Conservation (phyloP, 306 rosid genomes). For the Mucuna pruriens region DNA sequence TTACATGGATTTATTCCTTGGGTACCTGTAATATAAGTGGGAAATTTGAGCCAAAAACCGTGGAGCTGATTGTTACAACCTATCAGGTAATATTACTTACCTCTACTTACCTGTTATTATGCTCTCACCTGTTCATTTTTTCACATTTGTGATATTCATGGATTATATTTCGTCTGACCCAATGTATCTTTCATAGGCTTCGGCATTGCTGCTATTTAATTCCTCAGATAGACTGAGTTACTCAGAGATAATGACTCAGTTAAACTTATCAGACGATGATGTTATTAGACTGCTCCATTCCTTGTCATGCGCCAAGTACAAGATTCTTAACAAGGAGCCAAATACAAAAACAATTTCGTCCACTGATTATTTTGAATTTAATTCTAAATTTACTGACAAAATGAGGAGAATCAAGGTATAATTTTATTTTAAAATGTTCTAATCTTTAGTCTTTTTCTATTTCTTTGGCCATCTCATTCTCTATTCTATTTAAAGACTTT, state of each 20-base stretch:
- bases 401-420: slow-evolving; percentile 94
- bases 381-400: slow-evolving; percentile 85
- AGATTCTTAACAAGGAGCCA: slow-evolving; percentile 87
- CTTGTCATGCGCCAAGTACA: slow-evolving; percentile 93
- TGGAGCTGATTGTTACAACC: slow-evolving; percentile 93
- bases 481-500: slow-evolving; percentile 1
- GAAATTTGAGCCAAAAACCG: slow-evolving; percentile 77
- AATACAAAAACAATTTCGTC: slow-evolving; percentile 66
- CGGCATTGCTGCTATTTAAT: slow-evolving; percentile 87
- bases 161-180: slow-evolving; percentile 35
- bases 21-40: slow-evolving; percentile 86
- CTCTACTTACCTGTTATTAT: slow-evolving; percentile 17
- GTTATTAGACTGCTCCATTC: slow-evolving; percentile 90
- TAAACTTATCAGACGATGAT: slow-evolving; percentile 82
- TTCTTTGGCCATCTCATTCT: slow-evolving; percentile 11
- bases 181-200: slow-evolving; percentile 59
- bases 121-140: slow-evolving; percentile 24
- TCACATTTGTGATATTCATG: slow-evolving; percentile 1
- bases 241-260: slow-evolving; percentile 82
- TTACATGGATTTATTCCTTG: slow-evolving; percentile 95
- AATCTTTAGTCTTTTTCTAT: neutral
- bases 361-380: slow-evolving; percentile 77
- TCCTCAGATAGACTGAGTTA: slow-evolving; percentile 82
- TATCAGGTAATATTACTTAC: slow-evolving; percentile 71
- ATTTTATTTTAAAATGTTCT: neutral